These are phyloP conservation scores for Bremia lactucae DNA, from an alignment of 352 stramenopile species.

Conservation along the genomic window DNA sequence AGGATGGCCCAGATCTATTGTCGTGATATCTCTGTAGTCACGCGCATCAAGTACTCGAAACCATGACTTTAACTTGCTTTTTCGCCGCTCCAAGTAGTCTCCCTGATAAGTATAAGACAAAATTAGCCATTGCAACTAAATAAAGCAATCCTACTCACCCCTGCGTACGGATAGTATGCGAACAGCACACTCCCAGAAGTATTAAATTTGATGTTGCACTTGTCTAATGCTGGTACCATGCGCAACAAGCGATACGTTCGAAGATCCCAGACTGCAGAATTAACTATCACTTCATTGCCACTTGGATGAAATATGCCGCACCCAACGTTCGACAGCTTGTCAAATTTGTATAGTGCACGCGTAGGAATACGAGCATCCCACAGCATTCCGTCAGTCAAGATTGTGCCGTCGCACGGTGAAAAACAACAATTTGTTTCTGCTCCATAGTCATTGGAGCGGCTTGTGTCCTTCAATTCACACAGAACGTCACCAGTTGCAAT, in stretches of 20 bases:
- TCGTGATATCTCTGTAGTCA: conserved; percentile 81
- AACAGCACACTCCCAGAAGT: conserved; percentile 62
- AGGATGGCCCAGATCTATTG: conserved; percentile 64
- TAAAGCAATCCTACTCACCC: conserved; percentile 26
- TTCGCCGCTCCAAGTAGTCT: conserved; percentile 42
- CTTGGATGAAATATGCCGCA: conserved; percentile 81
- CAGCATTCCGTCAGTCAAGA: conserved; percentile 73
- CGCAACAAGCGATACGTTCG: conserved; percentile 76
- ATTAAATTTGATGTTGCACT: conserved; percentile 72
- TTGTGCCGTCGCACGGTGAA: conserved; percentile 52
- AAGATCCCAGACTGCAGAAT: conserved; percentile 85
- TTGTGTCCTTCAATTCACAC: conserved; percentile 48
- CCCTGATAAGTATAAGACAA: conserved; percentile 20
- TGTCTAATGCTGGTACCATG: conserved; percentile 81
- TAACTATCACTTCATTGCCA: conserved; percentile 84
- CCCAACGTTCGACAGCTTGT: conserved; percentile 79
- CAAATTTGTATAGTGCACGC: conserved; percentile 79
- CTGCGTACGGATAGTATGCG: conserved; percentile 66
- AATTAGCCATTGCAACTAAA: not conserved
- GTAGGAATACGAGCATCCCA: conserved; percentile 69
- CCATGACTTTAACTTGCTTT: conserved; percentile 71
- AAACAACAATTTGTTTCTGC: conserved; percentile 75
- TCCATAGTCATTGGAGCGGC: conserved; percentile 64
- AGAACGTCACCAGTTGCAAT: conserved; percentile 51
- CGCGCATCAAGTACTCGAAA: conserved; percentile 73